Conservation (phyloP, 208 protist species). For the Wallacemonas rigidus region DNA sequence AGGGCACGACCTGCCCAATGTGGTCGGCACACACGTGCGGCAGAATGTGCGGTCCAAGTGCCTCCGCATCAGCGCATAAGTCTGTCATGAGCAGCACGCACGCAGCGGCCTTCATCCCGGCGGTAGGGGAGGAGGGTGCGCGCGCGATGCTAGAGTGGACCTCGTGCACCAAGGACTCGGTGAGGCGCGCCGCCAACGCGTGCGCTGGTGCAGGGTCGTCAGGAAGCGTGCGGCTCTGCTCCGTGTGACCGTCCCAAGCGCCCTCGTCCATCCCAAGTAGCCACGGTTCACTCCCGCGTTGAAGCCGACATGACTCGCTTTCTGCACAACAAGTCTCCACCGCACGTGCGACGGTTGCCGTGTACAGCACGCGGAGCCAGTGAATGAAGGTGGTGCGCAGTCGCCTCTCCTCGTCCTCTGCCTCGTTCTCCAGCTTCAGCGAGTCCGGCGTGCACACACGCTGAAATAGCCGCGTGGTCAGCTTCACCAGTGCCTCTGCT, state of each 20-base stretch:
- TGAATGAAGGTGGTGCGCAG: not conserved
- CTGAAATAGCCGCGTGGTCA: not conserved
- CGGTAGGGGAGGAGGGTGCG: not conserved
- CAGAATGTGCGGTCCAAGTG: not conserved
- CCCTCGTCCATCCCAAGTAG: not conserved
- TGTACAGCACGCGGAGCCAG: conserved; percentile 9
- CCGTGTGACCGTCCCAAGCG: not conserved
- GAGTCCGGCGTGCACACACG: conserved; percentile 7
- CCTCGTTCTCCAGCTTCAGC: not conserved
- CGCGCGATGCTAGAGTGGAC: not conserved
- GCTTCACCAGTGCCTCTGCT: not conserved
- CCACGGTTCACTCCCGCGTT: not conserved
- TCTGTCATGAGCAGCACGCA: conserved; percentile 8
- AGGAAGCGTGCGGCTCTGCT: not conserved
- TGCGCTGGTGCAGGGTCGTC: not conserved
- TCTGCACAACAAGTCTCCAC: too few relatives aligned
- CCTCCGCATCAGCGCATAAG: not conserved
- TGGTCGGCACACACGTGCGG: conserved; percentile 2
- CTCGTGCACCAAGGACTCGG: not conserved
- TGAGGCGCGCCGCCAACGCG: not conserved
- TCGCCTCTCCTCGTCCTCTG: not conserved
- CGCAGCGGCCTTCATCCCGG: not conserved
- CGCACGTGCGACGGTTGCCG: not conserved
- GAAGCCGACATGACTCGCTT: too few relatives aligned
- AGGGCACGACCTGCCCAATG: not conserved